Evolutionary conservation across 202 grass and related monocot species (phyloP), one percentile per base, ranked within the genome.

Genomic region (Brachypodium distachyon): DNA sequence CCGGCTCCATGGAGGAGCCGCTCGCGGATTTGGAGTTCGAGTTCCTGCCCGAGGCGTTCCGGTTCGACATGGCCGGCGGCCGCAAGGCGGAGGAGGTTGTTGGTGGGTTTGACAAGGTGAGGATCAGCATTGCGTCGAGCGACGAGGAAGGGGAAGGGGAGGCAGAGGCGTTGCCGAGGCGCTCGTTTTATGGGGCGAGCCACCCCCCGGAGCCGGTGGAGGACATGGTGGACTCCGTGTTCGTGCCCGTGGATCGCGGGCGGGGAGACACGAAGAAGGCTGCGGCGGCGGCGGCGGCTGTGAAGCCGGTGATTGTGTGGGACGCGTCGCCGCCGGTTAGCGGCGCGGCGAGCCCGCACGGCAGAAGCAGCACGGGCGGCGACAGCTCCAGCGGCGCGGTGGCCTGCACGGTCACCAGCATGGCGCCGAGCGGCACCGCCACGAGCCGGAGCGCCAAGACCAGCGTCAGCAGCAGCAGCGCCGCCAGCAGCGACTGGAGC

Each of bases 181-280:
- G 83, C 70, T 89, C 90, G 54, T 97, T 97, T 88, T 91, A 80
- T 5, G 94, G 94, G 4, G 90, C 90, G 8, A 97, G 85, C 84
- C 94, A 97, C 83, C 94, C 94, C 19, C 94, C 77, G 47, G 94
- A 97, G 70, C 94, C 94, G n/a, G 85, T 97, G 46, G 93, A 97
- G 81, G 76, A 80, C n/a, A n/a, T n/a, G 37, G 81, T 93, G 78
- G 94, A 97, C 59, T 56, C 83, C n/a, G 94, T 83, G 17, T 93
- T 91, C 29, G 88, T 91, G 7, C 81, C 90, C 7, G 90, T 91
- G 0, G 86, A 93, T 8, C 42, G 10, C 18, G 71, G 83, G 22
- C 44, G 44, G 41, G 88, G 84, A 12, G 85, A 89, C 29, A 2
- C 14, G 16, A 39, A 39, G 60, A 63, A 62, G 63, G 12, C 39